Evolutionary conservation across 139 green algal genomes (phyloP), one percentile per base, ranked within the genome.

Genomic region (Tetradesmus obliquus): DNA sequence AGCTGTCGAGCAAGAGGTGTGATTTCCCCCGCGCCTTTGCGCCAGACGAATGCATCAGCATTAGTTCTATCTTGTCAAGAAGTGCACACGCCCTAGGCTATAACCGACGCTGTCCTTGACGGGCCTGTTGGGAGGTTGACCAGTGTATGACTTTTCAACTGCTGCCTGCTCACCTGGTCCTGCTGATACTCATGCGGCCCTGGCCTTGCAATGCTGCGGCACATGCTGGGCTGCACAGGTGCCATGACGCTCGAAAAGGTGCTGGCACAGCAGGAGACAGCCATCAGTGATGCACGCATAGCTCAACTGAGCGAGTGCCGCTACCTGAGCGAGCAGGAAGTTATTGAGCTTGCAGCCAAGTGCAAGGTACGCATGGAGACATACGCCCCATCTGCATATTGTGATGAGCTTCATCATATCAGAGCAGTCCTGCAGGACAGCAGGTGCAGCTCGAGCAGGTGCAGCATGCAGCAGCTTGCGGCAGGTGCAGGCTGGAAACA

Each of bases 301-400:
- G 91, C 51, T 7, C 62, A 88, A 45, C 62, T 91, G 2, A 79
- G 20, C 9, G 86, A 72, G 51, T 89, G 86, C 66, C 66, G 53
- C 2, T 74, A 79, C 54, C 90, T 96, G 79, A 92, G 89, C 45
- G 95, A 96, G 87, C 91, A 95, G 54, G 93, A 95, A 79, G 95
- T 96, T 20, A 88, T 95, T 8, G 93, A 96, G 89, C 93, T 96
- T 5, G 95, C 95, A 20, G 88, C 85, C 85, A 95, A 96, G 84
- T 96, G 95, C 93, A 96, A 96, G 92, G 90, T 92, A 53, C 6
- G 66, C 66, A 76, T 24, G 66, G 17, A 76, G 66, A 2, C 66
- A 76, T 24, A 19, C 8, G 2, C 2, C 19, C 3, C 8, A 4
- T 19, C 60, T 71, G 60, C 2, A 71, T 22, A 19, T 19, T 15